These are phyloP conservation scores for Tephrocybe sp. DNA, from an alignment of 768 basidiomycete genomes.

Conservation along the genomic window DNA sequence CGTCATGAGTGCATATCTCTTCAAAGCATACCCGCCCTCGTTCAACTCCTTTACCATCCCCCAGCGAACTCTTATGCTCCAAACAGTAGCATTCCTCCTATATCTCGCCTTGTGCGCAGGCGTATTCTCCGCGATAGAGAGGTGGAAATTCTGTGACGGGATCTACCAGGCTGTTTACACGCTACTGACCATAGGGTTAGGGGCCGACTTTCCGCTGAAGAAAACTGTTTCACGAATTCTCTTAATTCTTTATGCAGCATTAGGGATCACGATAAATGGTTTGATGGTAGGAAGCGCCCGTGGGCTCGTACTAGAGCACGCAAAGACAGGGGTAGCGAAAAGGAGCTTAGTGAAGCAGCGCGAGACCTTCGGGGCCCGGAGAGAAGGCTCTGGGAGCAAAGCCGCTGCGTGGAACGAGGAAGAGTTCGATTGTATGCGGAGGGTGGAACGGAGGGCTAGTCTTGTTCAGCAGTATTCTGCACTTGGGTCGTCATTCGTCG, in stretches of 20 bases:
- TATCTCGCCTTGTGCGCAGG: conserved; percentile 38
- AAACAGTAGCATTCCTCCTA: conserved; percentile 34
- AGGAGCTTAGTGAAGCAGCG: conserved; percentile 31
- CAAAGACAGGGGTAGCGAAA: conserved; percentile 29
- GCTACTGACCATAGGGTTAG: conserved; percentile 37
- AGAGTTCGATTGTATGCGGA: conserved; percentile 38
- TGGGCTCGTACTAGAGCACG: conserved; percentile 35
- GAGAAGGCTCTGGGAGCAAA: conserved; percentile 10
- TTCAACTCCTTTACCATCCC: conserved; percentile 34
- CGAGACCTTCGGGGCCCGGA: neutral
- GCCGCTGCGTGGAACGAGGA: conserved; percentile 25
- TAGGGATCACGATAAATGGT: conserved; percentile 36
- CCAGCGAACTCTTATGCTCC: conserved; percentile 41
- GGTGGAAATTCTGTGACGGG: conserved; percentile 35
- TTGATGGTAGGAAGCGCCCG: conserved; percentile 36
- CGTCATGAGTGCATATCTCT: conserved; percentile 26
- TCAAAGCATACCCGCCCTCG: conserved; percentile 33
- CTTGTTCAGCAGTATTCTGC: conserved; percentile 25
- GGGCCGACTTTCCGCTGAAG: conserved; percentile 33
- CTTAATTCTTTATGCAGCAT: conserved; percentile 35
- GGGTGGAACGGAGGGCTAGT: conserved; percentile 24
- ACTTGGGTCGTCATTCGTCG: conserved; percentile 25
- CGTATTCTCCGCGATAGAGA: conserved; percentile 32
- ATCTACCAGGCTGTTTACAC: conserved; percentile 44
- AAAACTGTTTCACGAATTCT: conserved; percentile 25